Evolutionary conservation across 371 early-diverging fungal species (phyloP), one percentile per base, ranked within the genome.

Genomic region (Syncephalastrum contaminatum): DNA sequence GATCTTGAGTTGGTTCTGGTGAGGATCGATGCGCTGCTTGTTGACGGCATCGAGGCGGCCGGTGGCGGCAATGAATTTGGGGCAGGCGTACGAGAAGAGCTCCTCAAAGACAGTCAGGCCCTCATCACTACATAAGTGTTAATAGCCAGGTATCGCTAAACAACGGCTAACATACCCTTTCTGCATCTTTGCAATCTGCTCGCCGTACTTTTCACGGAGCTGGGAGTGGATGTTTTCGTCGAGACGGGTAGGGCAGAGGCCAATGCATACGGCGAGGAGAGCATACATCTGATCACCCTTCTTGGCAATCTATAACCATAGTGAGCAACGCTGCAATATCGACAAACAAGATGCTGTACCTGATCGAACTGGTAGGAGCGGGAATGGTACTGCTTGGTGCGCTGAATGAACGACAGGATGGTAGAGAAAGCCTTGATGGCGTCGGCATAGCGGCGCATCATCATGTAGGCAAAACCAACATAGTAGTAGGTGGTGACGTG

Each of bases 401-500:
- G 86, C 60, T 89, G 82, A 54, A 96, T 89, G 69, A 92, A 95
- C 20, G 90, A 85, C 55, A 95, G 82, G 66, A 95, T 89, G 64
- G 92, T 91, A 16, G 92, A 86, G 80, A 95, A 94, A 19, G 91
- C 85, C 70, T 89, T 89, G 81, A 94, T 93, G 53, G 97, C 97
- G 67, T 97, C 97, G 41, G 95, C 86, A 66, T 94, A 97, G 48
- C 97, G 82, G 53, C 96, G 83, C 89, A 95, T 91, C 97, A 97
- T 97, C 92, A 95, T 86, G 83, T 96, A 97, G 27, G 95, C 89
- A 66, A 95, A 96, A 48, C 96, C 96, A 50, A 95, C 90, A 70
- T 96, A 95, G 78, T 97, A 97, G 82, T 91, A 96, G 14, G 94
- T 90, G 18, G 95, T 93, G 44, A 97, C 93, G 68, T 95, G 94